Evolutionary conservation across 2,329 filamentous ascomycete species (phyloP).

Genomic region (Cercospora citrullina): DNA sequence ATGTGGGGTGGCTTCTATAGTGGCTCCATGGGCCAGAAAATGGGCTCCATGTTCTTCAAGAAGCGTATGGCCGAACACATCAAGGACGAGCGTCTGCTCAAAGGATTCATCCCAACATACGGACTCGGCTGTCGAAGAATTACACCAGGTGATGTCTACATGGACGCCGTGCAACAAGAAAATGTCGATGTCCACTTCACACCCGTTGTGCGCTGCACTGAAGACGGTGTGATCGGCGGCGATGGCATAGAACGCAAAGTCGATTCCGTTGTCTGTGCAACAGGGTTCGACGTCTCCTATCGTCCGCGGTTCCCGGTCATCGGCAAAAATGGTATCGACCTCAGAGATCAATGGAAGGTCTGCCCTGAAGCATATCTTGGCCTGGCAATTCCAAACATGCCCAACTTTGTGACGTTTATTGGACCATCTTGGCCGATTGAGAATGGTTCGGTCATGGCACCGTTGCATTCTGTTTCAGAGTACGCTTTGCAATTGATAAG

Average conservation of each 20-base stretch:
- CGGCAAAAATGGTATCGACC: slow-evolving; percentile 43
- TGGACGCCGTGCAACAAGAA: slow-evolving; percentile 51
- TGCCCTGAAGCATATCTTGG: slow-evolving; percentile 46
- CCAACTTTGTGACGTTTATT: slow-evolving; percentile 45
- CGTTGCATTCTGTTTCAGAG: slow-evolving; percentile 42
- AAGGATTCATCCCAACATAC: slow-evolving; percentile 51
- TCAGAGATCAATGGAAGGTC: slow-evolving; percentile 43
- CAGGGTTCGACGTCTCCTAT: slow-evolving; percentile 48
- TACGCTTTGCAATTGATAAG: slow-evolving; percentile 47
- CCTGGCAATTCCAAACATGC: slow-evolving; percentile 45
- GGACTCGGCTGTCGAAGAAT: slow-evolving; percentile 50
- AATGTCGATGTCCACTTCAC: slow-evolving; percentile 56
- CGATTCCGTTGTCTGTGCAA: slow-evolving; percentile 49
- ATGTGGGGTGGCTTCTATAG: slow-evolving; percentile 51
- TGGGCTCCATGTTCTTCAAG: slow-evolving; percentile 42
- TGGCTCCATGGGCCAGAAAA: slow-evolving; percentile 44
- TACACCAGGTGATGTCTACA: slow-evolving; percentile 54
- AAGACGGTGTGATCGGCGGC: slow-evolving; percentile 47
- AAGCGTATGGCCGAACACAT: slow-evolving; percentile 53
- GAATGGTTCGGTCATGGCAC: slow-evolving; percentile 47
- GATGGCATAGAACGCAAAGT: slow-evolving; percentile 45
- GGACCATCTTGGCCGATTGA: slow-evolving; percentile 44
- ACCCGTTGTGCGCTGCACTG: slow-evolving; percentile 47
- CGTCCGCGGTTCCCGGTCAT: slow-evolving; percentile 47
- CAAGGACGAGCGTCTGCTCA: slow-evolving; percentile 52